Percentiles rank a stretch among this genome's conserved stretches.
These are phyloP conservation scores for Melampsora larici-populina DNA, from an alignment of 1,284 basidiomycete species.

Conservation along the genomic window DNA sequence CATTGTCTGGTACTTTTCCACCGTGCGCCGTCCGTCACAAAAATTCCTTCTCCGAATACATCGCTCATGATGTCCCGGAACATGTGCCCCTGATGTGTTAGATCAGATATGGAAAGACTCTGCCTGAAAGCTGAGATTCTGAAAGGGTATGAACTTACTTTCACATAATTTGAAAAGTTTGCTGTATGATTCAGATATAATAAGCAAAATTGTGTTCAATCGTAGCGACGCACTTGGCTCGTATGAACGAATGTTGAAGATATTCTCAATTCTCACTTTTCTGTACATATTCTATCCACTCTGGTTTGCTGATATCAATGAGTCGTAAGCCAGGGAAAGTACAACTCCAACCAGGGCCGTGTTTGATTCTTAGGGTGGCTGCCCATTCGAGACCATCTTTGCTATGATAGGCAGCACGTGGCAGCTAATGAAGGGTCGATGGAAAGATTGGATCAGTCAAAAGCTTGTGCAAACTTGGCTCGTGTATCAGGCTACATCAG, in stretches of 20 bases:
- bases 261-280: constrained; percentile 16
- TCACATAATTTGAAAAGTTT: constrained; percentile 33
- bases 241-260: neutral
- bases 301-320: constrained; percentile 43
- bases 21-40: constrained; percentile 15
- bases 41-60: constrained; percentile 34
- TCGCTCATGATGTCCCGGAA: neutral
- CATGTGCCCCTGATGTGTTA: constrained; percentile 12
- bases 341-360: constrained; percentile 13
- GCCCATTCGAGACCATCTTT: neutral
- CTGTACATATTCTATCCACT: constrained; percentile 42
- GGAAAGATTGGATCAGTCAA: too few relatives aligned
- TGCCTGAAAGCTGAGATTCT: neutral
- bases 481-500: neutral
- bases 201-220: neutral
- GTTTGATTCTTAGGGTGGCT: constrained; percentile 1
- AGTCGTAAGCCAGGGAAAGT: constrained; percentile 33
- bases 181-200: neutral
- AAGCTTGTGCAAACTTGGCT: neutral
- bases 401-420: neutral
- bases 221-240: neutral
- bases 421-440: neutral
- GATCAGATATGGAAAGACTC: neutral
- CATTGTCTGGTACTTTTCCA: constrained; percentile 30
- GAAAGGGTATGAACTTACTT: neutral